phyloP scores from a whole-genome alignment of 1,139 yeast species.

The Pneumocystis jirovecii region DNA sequence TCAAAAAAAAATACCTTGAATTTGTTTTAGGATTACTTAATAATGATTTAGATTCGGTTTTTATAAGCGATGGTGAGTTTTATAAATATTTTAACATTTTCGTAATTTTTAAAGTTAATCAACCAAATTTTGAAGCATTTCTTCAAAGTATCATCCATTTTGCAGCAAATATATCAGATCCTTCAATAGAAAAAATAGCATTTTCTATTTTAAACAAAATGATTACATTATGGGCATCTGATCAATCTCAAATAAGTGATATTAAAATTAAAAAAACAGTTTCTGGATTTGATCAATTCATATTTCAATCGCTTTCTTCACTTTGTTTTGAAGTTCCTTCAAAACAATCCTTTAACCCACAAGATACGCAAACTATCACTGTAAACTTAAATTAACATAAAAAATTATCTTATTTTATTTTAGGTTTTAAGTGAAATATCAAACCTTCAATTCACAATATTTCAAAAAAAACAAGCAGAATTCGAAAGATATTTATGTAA shows the following conservation, averaged over 20 bases:
- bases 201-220: constrained; percentile 55
- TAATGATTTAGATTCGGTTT: constrained; percentile 66
- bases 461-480: background rate
- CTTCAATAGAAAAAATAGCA: constrained; percentile 51
- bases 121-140: constrained; percentile 40
- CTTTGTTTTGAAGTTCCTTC: constrained; percentile 68
- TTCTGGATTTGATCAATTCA: constrained; percentile 55
- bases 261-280: constrained; percentile 22
- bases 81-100: constrained; percentile 26
- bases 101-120: constrained; percentile 7
- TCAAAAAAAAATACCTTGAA: constrained; percentile 57
- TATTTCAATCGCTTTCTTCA: constrained; percentile 54
- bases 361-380: constrained; percentile 65
- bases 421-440: background rate
- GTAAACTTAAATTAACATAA: constrained; percentile 21
- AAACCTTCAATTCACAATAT: background rate
- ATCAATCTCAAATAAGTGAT: constrained; percentile 1
- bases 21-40: constrained; percentile 55
- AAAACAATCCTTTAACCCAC: constrained; percentile 49
- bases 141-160: constrained; percentile 53
- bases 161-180: constrained; percentile 39
- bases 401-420: background rate
- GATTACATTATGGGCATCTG: constrained; percentile 22
- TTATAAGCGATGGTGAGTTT: constrained; percentile 48
- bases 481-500: background rate